phyloP scores from a whole-genome alignment of 768 basidiomycete species.

The Russula sp. region DNA sequence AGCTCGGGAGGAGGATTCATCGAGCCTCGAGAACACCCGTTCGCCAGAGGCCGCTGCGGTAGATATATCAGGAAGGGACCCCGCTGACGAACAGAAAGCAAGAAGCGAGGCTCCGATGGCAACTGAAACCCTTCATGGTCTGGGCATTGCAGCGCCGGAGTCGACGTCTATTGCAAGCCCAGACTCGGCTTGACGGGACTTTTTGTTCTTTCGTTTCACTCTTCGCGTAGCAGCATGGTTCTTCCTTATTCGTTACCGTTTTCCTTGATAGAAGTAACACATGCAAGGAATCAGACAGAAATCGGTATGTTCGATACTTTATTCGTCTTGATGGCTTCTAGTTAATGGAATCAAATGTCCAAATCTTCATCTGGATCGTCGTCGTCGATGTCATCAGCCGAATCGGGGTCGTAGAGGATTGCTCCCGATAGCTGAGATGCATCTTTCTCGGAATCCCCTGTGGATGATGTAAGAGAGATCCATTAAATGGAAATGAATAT shows the following conservation, averaged over 20 bases:
- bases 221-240: neutral
- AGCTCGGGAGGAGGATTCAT: neutral
- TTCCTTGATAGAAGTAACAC: neutral
- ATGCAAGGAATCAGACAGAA: neutral
- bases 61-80: neutral
- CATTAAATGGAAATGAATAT: neutral
- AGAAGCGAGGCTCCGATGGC: neutral
- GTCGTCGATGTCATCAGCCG: constrained; percentile 90
- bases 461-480: constrained; percentile 30
- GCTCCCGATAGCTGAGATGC: constrained; percentile 31
- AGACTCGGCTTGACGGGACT: neutral
- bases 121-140: neutral
- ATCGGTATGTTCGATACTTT: constrained; percentile 4
- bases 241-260: neutral
- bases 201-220: neutral
- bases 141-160: neutral
- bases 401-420: constrained; percentile 88
- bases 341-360: constrained; percentile 48
- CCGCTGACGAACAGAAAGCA: neutral
- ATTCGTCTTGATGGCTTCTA: constrained; percentile 3
- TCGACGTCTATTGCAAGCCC: neutral
- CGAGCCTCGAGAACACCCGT: neutral
- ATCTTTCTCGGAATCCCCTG: constrained; percentile 21
- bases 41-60: neutral
- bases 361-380: constrained; percentile 95